Evolutionary conservation across 2,329 filamentous ascomycete genomes (phyloP).

Genomic region (Penicillium polonicum): DNA sequence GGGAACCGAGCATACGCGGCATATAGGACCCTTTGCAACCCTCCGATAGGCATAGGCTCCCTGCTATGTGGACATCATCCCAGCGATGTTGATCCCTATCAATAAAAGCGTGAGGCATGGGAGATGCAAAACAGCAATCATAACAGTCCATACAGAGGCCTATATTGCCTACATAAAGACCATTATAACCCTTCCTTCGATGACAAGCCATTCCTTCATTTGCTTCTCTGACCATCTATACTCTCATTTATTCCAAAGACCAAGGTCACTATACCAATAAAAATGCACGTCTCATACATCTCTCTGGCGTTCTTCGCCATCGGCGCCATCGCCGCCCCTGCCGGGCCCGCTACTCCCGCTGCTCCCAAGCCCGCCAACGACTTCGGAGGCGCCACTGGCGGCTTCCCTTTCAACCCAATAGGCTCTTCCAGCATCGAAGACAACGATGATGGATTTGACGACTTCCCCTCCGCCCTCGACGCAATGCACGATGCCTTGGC

Average conservation of each 20-base stretch:
- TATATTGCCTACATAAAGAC: slow-evolving; percentile 17
- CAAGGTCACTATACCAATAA: slow-evolving; percentile 3
- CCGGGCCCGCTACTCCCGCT: slow-evolving; percentile 15
- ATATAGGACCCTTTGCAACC: slow-evolving; percentile 5
- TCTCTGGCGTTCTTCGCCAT: slow-evolving; percentile 32
- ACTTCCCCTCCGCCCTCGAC: slow-evolving; percentile 17
- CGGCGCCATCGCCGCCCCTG: slow-evolving; percentile 27
- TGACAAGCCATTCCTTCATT: slow-evolving; percentile 3
- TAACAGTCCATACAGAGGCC: slow-evolving; percentile 11
- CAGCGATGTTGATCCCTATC: slow-evolving; percentile 17
- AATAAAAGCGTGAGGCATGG: slow-evolving; percentile 19
- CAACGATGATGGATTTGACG: slow-evolving; percentile 15
- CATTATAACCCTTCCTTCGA: slow-evolving; percentile 8
- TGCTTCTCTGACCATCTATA: slow-evolving; percentile 16
- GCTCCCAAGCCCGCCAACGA: slow-evolving; percentile 9
- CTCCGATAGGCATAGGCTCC: slow-evolving; percentile 10
- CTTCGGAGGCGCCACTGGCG: slow-evolving; percentile 4
- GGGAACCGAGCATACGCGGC: not conserved
- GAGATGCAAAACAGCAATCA: slow-evolving; percentile 10
- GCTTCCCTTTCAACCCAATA: slow-evolving; percentile 18
- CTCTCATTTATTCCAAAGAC: slow-evolving; percentile 8
- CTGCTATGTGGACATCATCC: slow-evolving; percentile 19
- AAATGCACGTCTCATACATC: slow-evolving; percentile 24
- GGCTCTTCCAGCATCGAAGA: slow-evolving; percentile 10
- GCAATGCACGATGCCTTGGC: slow-evolving; percentile 15